Evolutionary conservation across 2,329 filamentous ascomycete genomes (phyloP).

Genomic region (Didymella glomerata): DNA sequence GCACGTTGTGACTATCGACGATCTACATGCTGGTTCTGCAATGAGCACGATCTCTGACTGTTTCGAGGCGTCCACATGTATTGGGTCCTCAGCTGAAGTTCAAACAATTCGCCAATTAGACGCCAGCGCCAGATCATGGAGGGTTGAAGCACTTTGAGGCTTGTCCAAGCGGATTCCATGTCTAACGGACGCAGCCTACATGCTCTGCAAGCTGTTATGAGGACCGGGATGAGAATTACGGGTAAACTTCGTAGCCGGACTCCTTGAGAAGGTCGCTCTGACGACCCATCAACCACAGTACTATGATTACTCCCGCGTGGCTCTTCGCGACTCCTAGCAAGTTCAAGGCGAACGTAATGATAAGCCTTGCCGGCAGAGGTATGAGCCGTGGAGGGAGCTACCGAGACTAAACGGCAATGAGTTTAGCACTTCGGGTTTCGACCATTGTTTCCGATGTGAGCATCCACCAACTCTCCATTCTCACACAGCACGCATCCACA

Average conservation of each 20-base stretch:
- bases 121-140: no score
- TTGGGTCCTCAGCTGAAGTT: not conserved
- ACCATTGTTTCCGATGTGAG: constrained; percentile 21
- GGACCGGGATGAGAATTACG: not conserved
- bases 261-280: not conserved
- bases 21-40: not conserved
- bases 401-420: constrained; percentile 8
- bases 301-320: not conserved
- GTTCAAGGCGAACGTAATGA: not conserved
- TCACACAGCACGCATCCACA: not conserved
- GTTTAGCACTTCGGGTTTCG: constrained; percentile 15
- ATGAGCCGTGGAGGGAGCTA: constrained; percentile 8
- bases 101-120: not conserved
- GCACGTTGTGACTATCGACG: not conserved
- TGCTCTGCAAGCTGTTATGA: not conserved
- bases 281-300: not conserved
- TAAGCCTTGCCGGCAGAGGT: constrained; percentile 5
- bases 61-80: not conserved
- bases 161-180: not conserved
- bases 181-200: no score
- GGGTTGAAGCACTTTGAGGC: not conserved
- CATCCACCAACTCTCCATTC: constrained; percentile 15
- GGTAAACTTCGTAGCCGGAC: not conserved
- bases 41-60: not conserved
- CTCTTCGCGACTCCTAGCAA: not conserved